Evolutionary conservation across 306 rosid species (phyloP).

Genomic region (Abrus precatorius): DNA sequence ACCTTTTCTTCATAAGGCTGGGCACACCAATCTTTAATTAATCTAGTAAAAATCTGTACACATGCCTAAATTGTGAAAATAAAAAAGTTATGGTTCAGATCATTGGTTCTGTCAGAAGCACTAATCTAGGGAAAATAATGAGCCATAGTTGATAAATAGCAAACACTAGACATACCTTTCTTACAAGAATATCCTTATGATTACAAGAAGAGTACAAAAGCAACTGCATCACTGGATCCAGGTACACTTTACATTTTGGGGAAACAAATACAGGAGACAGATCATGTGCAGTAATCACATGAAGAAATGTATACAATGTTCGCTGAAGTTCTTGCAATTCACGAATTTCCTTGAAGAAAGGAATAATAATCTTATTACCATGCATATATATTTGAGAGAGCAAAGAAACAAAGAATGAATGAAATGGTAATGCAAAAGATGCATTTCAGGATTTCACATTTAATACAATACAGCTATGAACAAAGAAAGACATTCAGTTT

Average conservation of each 20-base stretch:
- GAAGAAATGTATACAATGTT: conserved; percentile 86
- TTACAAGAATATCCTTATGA: conserved; percentile 85
- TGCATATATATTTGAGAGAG: background rate
- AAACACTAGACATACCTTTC: conserved; percentile 72
- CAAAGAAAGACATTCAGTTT: conserved; percentile 13
- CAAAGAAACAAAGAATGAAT: conserved; percentile 14
- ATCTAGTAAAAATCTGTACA: conserved; percentile 85
- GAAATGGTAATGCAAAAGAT: conserved; percentile 27
- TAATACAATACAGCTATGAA: conserved; percentile 22
- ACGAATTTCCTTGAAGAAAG: conserved; percentile 75
- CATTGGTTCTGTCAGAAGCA: conserved; percentile 32
- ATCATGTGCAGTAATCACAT: conserved; percentile 81
- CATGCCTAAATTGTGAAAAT: conserved; percentile 72
- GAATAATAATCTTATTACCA: conserved; percentile 28
- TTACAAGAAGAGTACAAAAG: conserved; percentile 82
- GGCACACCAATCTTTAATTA: conserved; percentile 93
- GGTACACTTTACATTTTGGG: conserved; percentile 79
- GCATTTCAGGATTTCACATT: conserved; percentile 37
- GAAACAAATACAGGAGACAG: conserved; percentile 85
- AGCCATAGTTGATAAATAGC: conserved; percentile 37
- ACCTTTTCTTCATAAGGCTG: conserved; percentile 85
- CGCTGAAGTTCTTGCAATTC: conserved; percentile 97
- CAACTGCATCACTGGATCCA: conserved; percentile 87
- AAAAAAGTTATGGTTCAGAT: conserved; percentile 30
- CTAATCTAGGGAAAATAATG: conserved; percentile 20